Evolutionary conservation across 129 eudicot genomes (phyloP).

Genomic region (Centrapalus pauciflorus): DNA sequence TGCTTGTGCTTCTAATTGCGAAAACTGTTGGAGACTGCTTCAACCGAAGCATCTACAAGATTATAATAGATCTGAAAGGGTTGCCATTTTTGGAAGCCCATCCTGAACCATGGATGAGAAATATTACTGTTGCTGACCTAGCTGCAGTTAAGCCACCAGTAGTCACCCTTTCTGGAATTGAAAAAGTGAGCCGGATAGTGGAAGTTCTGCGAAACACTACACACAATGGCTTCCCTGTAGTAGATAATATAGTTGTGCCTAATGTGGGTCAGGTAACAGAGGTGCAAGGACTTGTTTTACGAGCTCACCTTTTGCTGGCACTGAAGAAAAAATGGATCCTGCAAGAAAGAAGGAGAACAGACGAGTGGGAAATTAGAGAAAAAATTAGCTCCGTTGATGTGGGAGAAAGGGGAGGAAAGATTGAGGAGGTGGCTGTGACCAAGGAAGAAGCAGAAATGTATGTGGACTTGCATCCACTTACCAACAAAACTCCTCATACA

Average conservation of each 20-base stretch:
- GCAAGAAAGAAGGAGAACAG: conserved; percentile 54
- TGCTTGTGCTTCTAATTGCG: conserved; percentile 85
- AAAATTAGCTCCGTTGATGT: conserved; percentile 59
- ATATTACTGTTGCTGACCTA: conserved; percentile 75
- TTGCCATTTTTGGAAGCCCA: conserved; percentile 75
- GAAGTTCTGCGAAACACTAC: conserved; percentile 73
- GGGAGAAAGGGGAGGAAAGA: conserved; percentile 56
- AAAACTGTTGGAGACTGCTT: conserved; percentile 89
- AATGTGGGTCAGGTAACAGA: conserved; percentile 35
- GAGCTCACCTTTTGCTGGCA: conserved; percentile 70
- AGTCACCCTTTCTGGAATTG: conserved; percentile 67
- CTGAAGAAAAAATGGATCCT: conserved; percentile 77
- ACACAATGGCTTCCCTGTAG: conserved; percentile 92
- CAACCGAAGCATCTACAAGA: conserved; percentile 81
- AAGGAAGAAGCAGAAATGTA: conserved; percentile 76
- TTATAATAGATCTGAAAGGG: conserved; percentile 81
- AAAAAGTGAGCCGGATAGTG: conserved; percentile 71
- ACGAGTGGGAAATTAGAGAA: conserved; percentile 79
- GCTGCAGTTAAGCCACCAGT: conserved; percentile 66
- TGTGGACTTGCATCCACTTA: conserved; percentile 84
- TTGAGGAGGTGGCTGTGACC: conserved; percentile 69
- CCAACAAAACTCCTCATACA: conserved; percentile 78
- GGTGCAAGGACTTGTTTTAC: conserved; percentile 61
- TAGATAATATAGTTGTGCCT: conserved; percentile 42
- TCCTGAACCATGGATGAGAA: conserved; percentile 94